Conservation (phyloP, 805 yeast genomes). For the Saccharomycopsis sp. region DNA sequence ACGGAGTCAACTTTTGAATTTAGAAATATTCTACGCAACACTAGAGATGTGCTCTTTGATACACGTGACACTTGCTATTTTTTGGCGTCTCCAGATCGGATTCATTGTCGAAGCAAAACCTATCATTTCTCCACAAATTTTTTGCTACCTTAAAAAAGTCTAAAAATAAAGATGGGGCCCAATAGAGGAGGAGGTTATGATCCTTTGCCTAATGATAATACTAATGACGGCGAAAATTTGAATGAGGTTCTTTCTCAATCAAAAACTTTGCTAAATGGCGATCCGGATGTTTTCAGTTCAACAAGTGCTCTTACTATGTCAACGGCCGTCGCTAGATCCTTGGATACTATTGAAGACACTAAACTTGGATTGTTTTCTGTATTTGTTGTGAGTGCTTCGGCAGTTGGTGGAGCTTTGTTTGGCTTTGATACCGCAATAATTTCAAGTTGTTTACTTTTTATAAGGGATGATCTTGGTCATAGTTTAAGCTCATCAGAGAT, state of each 20-base stretch:
- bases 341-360: constrained; percentile 21
- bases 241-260: not conserved
- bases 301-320: not conserved
- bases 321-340: constrained; percentile 4
- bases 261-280: not conserved
- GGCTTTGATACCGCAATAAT: constrained; percentile 64
- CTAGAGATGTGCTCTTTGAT: no score
- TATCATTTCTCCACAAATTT: no score
- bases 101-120: no score
- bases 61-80: no score
- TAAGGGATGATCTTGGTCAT: constrained; percentile 34
- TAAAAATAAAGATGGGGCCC: no score
- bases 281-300: not conserved
- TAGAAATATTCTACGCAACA: no score
- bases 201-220: not conserved
- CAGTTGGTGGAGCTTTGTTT: constrained; percentile 55
- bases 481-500: constrained; percentile 31
- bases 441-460: constrained; percentile 48
- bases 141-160: no score
- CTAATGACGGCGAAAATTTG: not conserved
- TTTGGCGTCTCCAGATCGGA: no score
- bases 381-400: constrained; percentile 31
- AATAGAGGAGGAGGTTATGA: no score
- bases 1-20: constrained; percentile 32
- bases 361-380: constrained; percentile 16